Percentiles rank a stretch among this genome's conserved stretches.
These are phyloP conservation scores for Tricholoma sp. DNA, from an alignment of 768 basidiomycete genomes.

Conservation along the genomic window DNA sequence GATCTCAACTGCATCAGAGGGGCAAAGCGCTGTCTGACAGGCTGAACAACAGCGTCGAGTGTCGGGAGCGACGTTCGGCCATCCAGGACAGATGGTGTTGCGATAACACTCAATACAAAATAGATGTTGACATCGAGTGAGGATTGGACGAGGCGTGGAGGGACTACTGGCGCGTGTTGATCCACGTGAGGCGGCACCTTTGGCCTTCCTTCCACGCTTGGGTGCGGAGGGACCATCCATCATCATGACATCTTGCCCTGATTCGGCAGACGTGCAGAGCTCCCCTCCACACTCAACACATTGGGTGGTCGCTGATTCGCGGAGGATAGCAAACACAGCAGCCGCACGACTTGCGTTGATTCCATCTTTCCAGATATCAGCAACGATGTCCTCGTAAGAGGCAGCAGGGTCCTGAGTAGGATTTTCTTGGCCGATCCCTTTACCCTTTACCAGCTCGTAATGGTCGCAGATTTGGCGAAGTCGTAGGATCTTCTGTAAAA, in stretches of 20 bases:
- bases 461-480: constrained; percentile 98
- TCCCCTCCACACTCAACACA: constrained; percentile 87
- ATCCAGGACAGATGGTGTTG: constrained; percentile 68
- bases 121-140: constrained; percentile 93
- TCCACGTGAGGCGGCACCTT: constrained; percentile 53
- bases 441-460: constrained; percentile 80
- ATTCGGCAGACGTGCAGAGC: constrained; percentile 51
- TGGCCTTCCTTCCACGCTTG: constrained; percentile 45
- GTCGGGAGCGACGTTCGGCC: constrained; percentile 66
- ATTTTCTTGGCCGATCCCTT: constrained; percentile 40
- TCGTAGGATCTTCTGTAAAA: constrained; percentile 92
- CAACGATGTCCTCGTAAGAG: constrained; percentile 76
- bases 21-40: constrained; percentile 65
- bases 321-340: constrained; percentile 80
- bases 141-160: constrained; percentile 52
- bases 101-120: constrained; percentile 89
- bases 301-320: constrained; percentile 82
- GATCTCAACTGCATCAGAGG: constrained; percentile 81
- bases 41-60: constrained; percentile 64
- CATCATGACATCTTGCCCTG: constrained; percentile 44
- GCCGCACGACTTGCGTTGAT: constrained; percentile 69
- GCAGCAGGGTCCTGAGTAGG: constrained; percentile 43
- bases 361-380: constrained; percentile 73
- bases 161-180: constrained; percentile 77
- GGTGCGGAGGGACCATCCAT: constrained; percentile 42